Conservation (phyloP, 2,329 filamentous ascomycete species). For the Alternaria arbusti region DNA sequence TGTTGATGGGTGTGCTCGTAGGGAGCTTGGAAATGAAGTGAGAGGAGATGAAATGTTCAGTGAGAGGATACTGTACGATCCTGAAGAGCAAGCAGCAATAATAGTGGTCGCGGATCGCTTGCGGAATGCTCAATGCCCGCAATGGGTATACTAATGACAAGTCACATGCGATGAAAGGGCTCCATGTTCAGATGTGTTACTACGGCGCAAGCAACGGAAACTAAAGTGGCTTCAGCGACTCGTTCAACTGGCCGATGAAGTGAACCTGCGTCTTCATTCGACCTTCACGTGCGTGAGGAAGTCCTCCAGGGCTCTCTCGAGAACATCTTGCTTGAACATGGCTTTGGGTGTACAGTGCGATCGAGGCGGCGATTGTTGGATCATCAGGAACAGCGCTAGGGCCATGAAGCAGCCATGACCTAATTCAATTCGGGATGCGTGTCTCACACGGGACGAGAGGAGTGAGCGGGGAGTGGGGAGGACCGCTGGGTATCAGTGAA, state of each 20-base stretch:
- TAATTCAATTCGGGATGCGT: not conserved
- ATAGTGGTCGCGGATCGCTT: no score
- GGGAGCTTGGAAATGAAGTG: not conserved
- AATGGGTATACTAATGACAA: fast-evolving
- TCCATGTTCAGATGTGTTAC: fast-evolving
- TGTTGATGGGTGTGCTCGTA: not conserved
- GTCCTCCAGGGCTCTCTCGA: no score
- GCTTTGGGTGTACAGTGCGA: not conserved
- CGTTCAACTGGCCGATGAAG: no score
- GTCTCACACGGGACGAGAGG: not conserved
- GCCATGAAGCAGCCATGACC: not conserved
- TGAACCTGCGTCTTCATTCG: no score
- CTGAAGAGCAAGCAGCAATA: no score
- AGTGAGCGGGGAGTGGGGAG: not conserved
- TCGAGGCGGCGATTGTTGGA: fast-evolving
- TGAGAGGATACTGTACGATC: not conserved
- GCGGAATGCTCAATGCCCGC: fast-evolving
- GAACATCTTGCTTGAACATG: no score
- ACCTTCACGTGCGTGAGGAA: no score
- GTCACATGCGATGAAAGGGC: fast-evolving
- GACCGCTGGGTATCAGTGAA: not conserved
- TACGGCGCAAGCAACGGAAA: not conserved
- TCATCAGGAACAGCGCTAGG: no score
- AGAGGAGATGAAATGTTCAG: fast-evolving
- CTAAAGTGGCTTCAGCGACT: no score